Evolutionary conservation across 116 monocot species (phyloP).

Genomic region (Iris pallida): DNA sequence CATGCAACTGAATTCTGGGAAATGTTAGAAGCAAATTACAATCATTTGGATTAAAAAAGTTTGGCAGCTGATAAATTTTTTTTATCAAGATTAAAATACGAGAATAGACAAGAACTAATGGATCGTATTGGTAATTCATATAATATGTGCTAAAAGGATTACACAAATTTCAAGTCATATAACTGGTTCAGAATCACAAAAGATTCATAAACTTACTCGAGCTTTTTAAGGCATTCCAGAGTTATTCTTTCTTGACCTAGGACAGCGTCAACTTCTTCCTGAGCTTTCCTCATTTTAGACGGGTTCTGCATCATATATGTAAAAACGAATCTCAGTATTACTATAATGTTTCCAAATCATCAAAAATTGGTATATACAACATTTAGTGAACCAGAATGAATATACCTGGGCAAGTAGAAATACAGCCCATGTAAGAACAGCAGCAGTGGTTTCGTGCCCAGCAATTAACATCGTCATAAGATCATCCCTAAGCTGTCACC

Average conservation of each 20-base stretch:
- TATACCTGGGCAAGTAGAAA: conserved; percentile 88
- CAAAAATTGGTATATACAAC: not conserved
- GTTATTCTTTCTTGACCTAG: conserved; percentile 48
- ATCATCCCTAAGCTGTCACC: conserved; percentile 88
- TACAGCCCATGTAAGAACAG: conserved; percentile 97
- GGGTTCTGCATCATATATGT: conserved; percentile 52
- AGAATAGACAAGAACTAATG: no score
- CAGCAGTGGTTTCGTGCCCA: conserved; percentile 99
- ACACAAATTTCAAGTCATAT: not conserved
- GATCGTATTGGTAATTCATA: not conserved
- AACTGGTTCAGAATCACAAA: not conserved
- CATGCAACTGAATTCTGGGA: no score
- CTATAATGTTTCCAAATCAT: no score
- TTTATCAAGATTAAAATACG: no score
- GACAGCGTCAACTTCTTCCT: conserved; percentile 77
- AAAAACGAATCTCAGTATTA: conserved; percentile 1
- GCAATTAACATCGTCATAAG: conserved; percentile 99
- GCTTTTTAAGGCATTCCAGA: conserved; percentile 50
- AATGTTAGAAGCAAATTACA: not conserved
- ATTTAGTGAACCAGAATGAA: not conserved
- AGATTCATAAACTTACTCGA: conserved; percentile 57
- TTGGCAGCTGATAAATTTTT: no score
- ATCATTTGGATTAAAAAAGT: not conserved
- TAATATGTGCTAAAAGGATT: not conserved
- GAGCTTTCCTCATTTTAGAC: conserved; percentile 90